Evolutionary conservation across 2,329 filamentous ascomycete species (phyloP).

Genomic region (Sphaerulina musiva): DNA sequence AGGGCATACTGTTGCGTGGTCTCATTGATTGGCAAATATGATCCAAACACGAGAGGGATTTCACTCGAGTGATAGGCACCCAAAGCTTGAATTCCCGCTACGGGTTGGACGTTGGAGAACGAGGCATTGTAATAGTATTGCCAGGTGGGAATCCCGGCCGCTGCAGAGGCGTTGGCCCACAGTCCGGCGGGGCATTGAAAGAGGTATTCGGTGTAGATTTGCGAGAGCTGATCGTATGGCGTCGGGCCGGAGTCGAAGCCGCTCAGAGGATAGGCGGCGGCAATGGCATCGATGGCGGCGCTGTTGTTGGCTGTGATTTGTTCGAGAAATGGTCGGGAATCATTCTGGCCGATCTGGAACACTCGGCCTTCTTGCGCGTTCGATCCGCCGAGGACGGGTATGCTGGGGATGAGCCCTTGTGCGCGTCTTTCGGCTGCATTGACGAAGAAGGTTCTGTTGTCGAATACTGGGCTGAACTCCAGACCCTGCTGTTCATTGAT

Average conservation of each 20-base stretch:
- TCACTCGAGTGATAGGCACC: conserved; percentile 34
- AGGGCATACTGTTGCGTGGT: conserved; percentile 33
- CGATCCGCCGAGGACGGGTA: conserved; percentile 34
- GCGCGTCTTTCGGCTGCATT: conserved; percentile 27
- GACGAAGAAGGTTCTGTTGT: conserved; percentile 32
- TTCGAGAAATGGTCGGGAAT: conserved; percentile 23
- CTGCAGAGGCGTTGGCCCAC: conserved; percentile 28
- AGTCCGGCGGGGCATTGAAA: conserved; percentile 27
- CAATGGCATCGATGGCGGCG: conserved; percentile 22
- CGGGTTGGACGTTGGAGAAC: conserved; percentile 31
- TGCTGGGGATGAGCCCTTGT: conserved; percentile 30
- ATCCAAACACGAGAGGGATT: conserved; percentile 33
- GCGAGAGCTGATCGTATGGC: conserved; percentile 14
- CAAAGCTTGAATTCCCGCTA: conserved; percentile 16
- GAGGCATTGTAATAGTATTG: conserved; percentile 36
- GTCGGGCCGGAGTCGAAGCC: conserved; percentile 13
- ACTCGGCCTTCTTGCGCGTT: conserved; percentile 35
- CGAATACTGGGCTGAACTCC: conserved; percentile 29
- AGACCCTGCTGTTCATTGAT: conserved; percentile 30
- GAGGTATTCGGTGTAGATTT: conserved; percentile 19
- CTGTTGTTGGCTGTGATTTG: conserved; percentile 18
- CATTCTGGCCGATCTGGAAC: conserved; percentile 28
- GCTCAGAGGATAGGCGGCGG: conserved; percentile 27
- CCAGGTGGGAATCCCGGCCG: conserved; percentile 32
- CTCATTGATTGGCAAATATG: conserved; percentile 3